These are phyloP conservation scores for Hyphodiscus hymeniophilus DNA, from an alignment of 495 filamentous ascomycete species.

Conservation along the genomic window DNA sequence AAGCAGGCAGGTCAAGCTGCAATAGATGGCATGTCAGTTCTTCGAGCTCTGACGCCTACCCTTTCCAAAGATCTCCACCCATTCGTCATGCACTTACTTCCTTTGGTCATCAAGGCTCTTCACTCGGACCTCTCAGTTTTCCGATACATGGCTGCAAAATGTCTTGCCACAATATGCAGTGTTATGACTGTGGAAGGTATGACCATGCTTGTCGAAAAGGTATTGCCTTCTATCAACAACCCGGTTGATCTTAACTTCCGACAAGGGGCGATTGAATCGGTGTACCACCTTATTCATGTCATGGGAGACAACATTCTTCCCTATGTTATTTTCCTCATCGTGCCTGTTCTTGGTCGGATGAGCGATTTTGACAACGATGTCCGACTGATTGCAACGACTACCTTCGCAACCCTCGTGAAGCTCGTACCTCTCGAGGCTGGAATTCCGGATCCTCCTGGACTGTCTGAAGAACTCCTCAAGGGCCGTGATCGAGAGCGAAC, in stretches of 20 bases:
- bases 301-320: slow-evolving; percentile 96
- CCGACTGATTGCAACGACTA: slow-evolving; percentile 88
- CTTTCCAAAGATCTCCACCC: slow-evolving; percentile 63
- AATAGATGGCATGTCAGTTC: slow-evolving; percentile 85
- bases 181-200: slow-evolving; percentile 90
- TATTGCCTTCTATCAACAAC: slow-evolving; percentile 84
- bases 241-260: slow-evolving; percentile 75
- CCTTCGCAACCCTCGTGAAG: slow-evolving; percentile 94
- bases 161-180: slow-evolving; percentile 93
- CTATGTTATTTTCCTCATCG: slow-evolving; percentile 97
- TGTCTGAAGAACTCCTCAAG: slow-evolving; percentile 78
- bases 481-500: slow-evolving; percentile 89
- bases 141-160: slow-evolving; percentile 94
- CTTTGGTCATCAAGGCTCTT: slow-evolving; percentile 77
- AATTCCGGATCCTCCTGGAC: slow-evolving; percentile 90
- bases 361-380: slow-evolving; percentile 96
- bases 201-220: slow-evolving; percentile 90
- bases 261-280: slow-evolving; percentile 87
- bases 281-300: slow-evolving; percentile 93
- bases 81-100: slow-evolving; percentile 75
- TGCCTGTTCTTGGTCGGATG: slow-evolving; percentile 98
- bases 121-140: slow-evolving; percentile 83
- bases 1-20: slow-evolving; percentile 77
- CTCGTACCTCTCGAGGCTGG: slow-evolving; percentile 98
- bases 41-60: slow-evolving; percentile 82